Conservation (phyloP, 1,139 yeast species). For the Blastobotrys niveus region DNA sequence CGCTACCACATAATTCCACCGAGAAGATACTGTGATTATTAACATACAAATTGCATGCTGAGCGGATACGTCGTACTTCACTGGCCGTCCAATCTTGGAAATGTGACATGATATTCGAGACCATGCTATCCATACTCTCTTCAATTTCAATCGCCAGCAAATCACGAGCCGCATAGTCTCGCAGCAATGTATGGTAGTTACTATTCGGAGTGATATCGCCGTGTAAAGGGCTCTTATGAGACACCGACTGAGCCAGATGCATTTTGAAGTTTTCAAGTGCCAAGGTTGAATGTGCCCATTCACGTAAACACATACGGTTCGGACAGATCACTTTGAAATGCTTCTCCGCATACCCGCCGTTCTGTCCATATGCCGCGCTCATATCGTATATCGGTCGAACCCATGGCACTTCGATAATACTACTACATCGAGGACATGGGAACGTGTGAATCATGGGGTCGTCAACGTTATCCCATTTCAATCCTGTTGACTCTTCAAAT, state of each 20-base stretch:
- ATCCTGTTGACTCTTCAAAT: slow-evolving; percentile 1
- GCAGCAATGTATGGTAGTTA: background rate
- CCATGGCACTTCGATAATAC: background rate
- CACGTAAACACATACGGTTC: background rate
- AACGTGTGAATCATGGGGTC: slow-evolving; percentile 13
- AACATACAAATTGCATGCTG: background rate
- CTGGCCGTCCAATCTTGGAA: too few species aligned
- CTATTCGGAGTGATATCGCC: background rate
- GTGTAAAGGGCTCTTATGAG: background rate
- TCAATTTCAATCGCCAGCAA: background rate
- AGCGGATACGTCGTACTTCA: background rate
- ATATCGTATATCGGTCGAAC: background rate
- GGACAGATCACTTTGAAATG: background rate
- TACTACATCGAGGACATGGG: slow-evolving; percentile 10
- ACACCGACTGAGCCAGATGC: background rate
- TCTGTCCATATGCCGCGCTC: background rate
- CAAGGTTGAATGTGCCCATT: background rate
- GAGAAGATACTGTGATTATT: slow-evolving; percentile 13
- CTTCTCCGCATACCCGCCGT: background rate
- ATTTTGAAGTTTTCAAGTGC: background rate
- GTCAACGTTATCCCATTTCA: slow-evolving; percentile 17
- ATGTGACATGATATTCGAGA: too few species aligned
- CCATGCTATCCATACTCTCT: background rate
- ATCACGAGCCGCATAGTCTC: background rate
- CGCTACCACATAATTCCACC: slow-evolving; percentile 36